Base-by-base conservation (phyloP, 2,329 filamentous ascomycete genomes). In the Curvularia hawaiiensis region DNA sequence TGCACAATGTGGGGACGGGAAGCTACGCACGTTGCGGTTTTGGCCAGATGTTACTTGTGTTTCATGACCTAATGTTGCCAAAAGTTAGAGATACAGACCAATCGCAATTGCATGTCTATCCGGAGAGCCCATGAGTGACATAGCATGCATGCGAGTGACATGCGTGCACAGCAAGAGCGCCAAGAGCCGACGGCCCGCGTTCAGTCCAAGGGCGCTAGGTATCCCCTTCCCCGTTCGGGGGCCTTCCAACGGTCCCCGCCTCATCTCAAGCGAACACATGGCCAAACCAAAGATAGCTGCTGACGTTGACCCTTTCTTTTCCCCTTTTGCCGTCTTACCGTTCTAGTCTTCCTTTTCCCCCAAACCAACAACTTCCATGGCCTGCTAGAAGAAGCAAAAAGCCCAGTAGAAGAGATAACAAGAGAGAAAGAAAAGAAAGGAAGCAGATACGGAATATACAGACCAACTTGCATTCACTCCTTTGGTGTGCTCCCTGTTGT, bases 401-500 rank as follows among this genome's bases (percentile, higher is more conserved):
- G 2, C 8, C 28, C 20, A 24, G 40, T 43, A 26, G 22, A 26
- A 9, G 40, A 43, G 40, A 43, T 43, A 43, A 43, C 12, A 18
- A 12, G 26, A 46, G 26, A 16, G 30, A 20, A 31, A 31, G 9
- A 20, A 12, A 46, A 24, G 22, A 46, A 30, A 28, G 28, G 4
- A 48, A 16, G n/a, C 20, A 54, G 51, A 54, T 43, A 50, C 48
- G 54, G 48, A 40, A 43, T 45, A 33, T 35, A 54, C 40, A 50
- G 40, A 50, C 51, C 51, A 54, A 54, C 55, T 50, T 54, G 16
- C 35, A 33, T 55, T 54, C 52, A 30, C 40, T 54, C 56, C 26
- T 40, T 54, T 31, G 39, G 11, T 26, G 46, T 38, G 18, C 33
- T 31, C 30, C 26, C 18, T 38, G 35, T 38, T 38, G 8, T 16